A percentile compares a stretch with the other conserved stretches of the same genome.
Evolutionary conservation across 208 protist genomes (phyloP).

Genomic region (Leptomonas pyrrhocoris): DNA sequence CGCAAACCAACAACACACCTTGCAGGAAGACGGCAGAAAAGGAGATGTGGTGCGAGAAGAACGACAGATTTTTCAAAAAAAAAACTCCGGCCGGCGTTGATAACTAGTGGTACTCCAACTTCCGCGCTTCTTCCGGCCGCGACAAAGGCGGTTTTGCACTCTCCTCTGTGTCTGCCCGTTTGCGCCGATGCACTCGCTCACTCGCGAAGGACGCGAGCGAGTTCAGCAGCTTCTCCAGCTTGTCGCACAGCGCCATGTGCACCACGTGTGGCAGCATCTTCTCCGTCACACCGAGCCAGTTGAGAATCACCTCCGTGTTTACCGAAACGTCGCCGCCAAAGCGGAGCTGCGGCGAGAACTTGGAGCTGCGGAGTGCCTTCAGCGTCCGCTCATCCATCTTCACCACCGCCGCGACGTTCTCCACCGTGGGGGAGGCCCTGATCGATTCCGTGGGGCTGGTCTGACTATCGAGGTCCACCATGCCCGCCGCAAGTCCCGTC

Average conservation of each 20-base stretch:
- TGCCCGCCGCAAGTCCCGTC: neutral
- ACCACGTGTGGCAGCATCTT: constrained; percentile 85
- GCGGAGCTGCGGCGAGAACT: constrained; percentile 88
- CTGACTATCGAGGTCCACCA: constrained; percentile 6
- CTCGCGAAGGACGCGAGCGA: constrained; percentile 39
- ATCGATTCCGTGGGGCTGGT: neutral
- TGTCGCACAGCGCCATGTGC: constrained; percentile 69
- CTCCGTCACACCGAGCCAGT: constrained; percentile 87
- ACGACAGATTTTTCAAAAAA: neutral
- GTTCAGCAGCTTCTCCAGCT: constrained; percentile 55
- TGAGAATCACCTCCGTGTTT: constrained; percentile 89
- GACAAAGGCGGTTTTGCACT: neutral
- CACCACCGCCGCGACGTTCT: neutral
- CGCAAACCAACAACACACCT: neutral
- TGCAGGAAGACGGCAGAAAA: neutral
- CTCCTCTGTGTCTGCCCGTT: neutral
- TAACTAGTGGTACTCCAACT: constrained; percentile 2
- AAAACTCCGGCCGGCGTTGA: neutral
- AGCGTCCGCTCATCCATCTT: constrained; percentile 37
- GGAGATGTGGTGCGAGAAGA: too few relatives aligned
- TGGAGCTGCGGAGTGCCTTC: constrained; percentile 54
- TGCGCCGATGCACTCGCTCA: constrained; percentile 33
- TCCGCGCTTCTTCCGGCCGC: neutral
- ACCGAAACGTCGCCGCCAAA: constrained; percentile 89
- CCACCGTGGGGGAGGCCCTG: neutral